These are phyloP conservation scores for Somion occarium DNA, from an alignment of 1,284 basidiomycete genomes.

Conservation along the genomic window DNA sequence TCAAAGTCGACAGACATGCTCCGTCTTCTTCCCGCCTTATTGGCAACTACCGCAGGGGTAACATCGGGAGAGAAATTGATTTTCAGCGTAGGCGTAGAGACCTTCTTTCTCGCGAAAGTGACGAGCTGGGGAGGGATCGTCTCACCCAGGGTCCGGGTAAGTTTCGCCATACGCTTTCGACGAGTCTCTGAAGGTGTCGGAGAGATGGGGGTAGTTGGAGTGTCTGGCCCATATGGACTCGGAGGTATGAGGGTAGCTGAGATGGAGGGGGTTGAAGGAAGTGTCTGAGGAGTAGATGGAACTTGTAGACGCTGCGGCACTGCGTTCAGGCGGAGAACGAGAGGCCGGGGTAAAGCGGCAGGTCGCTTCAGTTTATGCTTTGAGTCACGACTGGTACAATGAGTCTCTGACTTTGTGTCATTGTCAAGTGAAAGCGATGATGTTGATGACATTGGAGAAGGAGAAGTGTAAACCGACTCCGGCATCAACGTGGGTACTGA, in stretches of 20 bases:
- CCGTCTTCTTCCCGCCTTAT: conserved; percentile 9
- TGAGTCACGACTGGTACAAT: conserved; percentile 16
- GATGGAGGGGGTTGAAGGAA: not conserved
- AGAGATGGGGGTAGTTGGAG: conserved; percentile 2
- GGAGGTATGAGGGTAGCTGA: not conserved
- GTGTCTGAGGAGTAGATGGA: not conserved
- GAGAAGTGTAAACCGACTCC: not conserved
- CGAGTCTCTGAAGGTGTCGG: conserved; percentile 15
- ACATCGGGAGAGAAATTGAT: not conserved
- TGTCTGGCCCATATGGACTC: not conserved
- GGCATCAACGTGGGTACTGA: not conserved
- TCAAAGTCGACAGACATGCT: conserved; percentile 23
- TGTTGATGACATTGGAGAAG: conserved; percentile 26
- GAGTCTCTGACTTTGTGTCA: conserved; percentile 11
- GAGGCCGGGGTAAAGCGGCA: conserved; percentile 13
- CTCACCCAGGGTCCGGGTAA: conserved; percentile 44
- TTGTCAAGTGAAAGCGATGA: conserved; percentile 24
- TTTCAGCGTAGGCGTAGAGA: not conserved
- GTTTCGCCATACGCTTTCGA: conserved; percentile 38
- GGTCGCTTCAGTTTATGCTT: conserved; percentile 16
- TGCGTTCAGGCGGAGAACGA: conserved; percentile 17
- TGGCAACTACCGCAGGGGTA: not conserved
- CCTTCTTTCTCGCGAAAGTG: conserved; percentile 22
- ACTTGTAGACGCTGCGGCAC: conserved; percentile 5
- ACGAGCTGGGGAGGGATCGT: conserved; percentile 47